Base-by-base conservation (phyloP, 345 rosid genomes). In the Limnanthes douglasii region DNA sequence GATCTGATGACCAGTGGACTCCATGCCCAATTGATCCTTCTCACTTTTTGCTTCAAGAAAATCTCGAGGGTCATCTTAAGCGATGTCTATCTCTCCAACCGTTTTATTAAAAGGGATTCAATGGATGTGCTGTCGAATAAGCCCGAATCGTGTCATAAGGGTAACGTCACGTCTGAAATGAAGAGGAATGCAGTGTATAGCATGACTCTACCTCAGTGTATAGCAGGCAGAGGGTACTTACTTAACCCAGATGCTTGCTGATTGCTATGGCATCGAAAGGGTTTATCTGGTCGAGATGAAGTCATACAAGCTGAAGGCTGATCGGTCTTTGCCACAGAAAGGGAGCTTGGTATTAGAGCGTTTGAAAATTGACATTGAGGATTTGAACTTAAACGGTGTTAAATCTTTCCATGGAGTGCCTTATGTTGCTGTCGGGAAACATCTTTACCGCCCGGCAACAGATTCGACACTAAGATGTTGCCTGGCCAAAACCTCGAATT, bases 171-270 rank as follows among this genome's bases (percentile, higher is more conserved):
- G 9, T 83, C 95, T 17, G 93, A 79, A 58, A 72, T 72, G 84
- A 88, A 88, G 69, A 73, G 93, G 50, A 70, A 20, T 53, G 65
- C 75, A 7, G 66, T 83, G 25, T 61, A 73, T 55, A 31, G 65
- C 37, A 49, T 79, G 84, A 59, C 41, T 50, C 55, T 70, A 20
- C 17, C 47, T 5, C 54, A 60, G 41, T 79, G 83, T 73, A 95
- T 95, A 20, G 97, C 97, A 1, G 97, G 97, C 34, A 79, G 97
- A 61, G 97, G 93, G 14, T n/a, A n/a, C n/a, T n/a, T 88, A 88
- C 56, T 64, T 88, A 56, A 83, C 92, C 5, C 97, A 88, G 62
- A 72, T 83, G 81, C 71, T 83, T 25, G 90, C 86, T 0, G 95
- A 88, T 58, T 79, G 93, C 58, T 88, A 79, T 35, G 92, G 81